Base-by-base conservation (phyloP, 1,284 basidiomycete species). In the Austropuccinia psidii region DNA sequence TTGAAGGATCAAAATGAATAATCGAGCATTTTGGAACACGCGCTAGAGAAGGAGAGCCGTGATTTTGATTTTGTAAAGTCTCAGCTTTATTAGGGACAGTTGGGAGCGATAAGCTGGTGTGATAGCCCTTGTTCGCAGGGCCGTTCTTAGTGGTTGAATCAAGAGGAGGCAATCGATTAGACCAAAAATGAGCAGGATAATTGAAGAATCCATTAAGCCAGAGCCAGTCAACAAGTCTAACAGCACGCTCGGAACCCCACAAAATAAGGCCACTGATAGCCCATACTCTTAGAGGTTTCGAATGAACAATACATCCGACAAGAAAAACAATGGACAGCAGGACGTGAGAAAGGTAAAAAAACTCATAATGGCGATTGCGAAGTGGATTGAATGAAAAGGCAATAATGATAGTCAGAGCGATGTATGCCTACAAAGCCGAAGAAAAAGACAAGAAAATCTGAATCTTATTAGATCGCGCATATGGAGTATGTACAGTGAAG, bases 301-400 rank as follows among this genome's bases (percentile, higher is more conserved):
- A 73, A 24, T 73, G 69, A 52, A 73, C 55, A 24, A 73, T 35
- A 37, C 69, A 73, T 9, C 69, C 69, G 33, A 73, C 60, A 24
- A 73, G 29, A 43, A 60, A 73, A 13, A 73, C n/a, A 27, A 73
- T 64, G 13, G 69, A 62, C 13, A 73, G 50, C 5, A 73, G 27
- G 19, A 62, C 58, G 37, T 73, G 69, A 19, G 69, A 73, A 24
- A 47, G 64, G 24, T 73, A 73, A 27, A 73, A 73, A 27, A 82
- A 79, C 79, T 92, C 90, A 81, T 91, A 93, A 77, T 86, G 85
- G 13, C 83, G 82, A 62, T 85, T 85, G 41, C 91, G 85, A 60
- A 93, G 80, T 3, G 86, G 85, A 6, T 83, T 83, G 43, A 90
- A 78, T 33, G 89, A 90, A 45, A 88, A 80, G 41, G 87, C 77